Evolutionary conservation across 2,329 filamentous ascomycete genomes (phyloP).

Genomic region (Fusarium austroafricanum): DNA sequence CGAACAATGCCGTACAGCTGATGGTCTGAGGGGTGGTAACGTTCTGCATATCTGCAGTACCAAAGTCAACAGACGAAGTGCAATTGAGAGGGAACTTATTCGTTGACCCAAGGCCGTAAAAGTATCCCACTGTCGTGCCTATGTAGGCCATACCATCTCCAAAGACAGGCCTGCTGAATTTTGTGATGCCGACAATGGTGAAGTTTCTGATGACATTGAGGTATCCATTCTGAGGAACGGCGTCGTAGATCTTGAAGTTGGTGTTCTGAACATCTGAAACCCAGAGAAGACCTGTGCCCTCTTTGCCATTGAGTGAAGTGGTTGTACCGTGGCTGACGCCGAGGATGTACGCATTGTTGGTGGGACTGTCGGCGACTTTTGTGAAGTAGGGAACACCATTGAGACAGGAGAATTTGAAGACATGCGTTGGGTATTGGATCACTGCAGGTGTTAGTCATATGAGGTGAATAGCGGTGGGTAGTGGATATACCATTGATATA

Average conservation of each 20-base stretch:
- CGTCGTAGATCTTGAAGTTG: constrained; percentile 64
- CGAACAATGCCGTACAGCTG: constrained; percentile 61
- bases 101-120: constrained; percentile 68
- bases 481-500: constrained; percentile 54
- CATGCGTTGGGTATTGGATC: constrained; percentile 65
- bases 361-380: constrained; percentile 62
- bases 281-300: constrained; percentile 68
- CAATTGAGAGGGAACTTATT: constrained; percentile 67
- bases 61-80: constrained; percentile 61
- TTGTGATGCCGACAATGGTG: constrained; percentile 62
- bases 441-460: constrained; percentile 46
- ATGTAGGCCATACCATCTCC: constrained; percentile 67
- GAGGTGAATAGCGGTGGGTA: fast-evolving
- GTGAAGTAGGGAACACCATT: constrained; percentile 64
- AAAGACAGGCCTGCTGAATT: constrained; percentile 69
- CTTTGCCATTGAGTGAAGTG: constrained; percentile 64
- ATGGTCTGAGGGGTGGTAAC: constrained; percentile 48
- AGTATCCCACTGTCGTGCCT: constrained; percentile 61
- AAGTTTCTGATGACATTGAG: constrained; percentile 63
- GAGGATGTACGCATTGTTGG: constrained; percentile 63
- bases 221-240: constrained; percentile 59
- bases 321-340: constrained; percentile 68
- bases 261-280: constrained; percentile 65
- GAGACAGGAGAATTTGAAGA: constrained; percentile 68
- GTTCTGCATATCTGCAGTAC: constrained; percentile 56